Evolutionary conservation across 2,329 filamentous ascomycete species (phyloP).

Genomic region (Eurotiales sp.): DNA sequence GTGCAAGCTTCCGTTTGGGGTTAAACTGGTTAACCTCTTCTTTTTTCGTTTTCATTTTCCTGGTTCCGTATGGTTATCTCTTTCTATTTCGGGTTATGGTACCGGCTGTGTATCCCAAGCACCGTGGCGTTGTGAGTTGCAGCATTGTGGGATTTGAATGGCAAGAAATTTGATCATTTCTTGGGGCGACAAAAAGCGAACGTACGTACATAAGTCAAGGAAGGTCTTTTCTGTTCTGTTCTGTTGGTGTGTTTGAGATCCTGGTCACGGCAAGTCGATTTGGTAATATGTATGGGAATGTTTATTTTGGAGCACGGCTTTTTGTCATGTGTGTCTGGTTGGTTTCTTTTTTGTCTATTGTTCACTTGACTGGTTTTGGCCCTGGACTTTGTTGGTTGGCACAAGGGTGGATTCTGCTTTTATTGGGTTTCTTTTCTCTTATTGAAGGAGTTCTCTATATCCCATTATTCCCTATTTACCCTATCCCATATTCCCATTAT

Average conservation of each 20-base stretch:
- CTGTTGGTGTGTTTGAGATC: background rate
- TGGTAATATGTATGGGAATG: conserved; percentile 21
- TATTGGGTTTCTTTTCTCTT: conserved; percentile 20
- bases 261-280: conserved; percentile 16
- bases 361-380: conserved; percentile 2
- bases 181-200: conserved; percentile 25
- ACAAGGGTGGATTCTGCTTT: conserved; percentile 13
- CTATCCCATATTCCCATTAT: conserved; percentile 21
- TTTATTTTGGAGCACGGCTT: conserved; percentile 25
- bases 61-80: background rate
- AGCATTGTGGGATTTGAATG: conserved; percentile 11
- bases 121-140: conserved; percentile 17
- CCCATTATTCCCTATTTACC: conserved; percentile 17
- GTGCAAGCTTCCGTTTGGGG: conserved; percentile 95
- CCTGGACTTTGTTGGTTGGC: conserved; percentile 22
- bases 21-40: conserved; percentile 45
- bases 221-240: conserved; percentile 15
- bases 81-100: conserved; percentile 8
- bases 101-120: conserved; percentile 12
- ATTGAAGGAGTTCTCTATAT: conserved; percentile 18
- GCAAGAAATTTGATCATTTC: conserved; percentile 15
- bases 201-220: conserved; percentile 33
- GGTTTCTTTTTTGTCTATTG: background rate
- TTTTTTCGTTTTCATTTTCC: conserved; percentile 17
- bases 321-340: conserved; percentile 16